phyloP scores from a whole-genome alignment of 169 alveolate species.

The Plasmodium gonderi region DNA sequence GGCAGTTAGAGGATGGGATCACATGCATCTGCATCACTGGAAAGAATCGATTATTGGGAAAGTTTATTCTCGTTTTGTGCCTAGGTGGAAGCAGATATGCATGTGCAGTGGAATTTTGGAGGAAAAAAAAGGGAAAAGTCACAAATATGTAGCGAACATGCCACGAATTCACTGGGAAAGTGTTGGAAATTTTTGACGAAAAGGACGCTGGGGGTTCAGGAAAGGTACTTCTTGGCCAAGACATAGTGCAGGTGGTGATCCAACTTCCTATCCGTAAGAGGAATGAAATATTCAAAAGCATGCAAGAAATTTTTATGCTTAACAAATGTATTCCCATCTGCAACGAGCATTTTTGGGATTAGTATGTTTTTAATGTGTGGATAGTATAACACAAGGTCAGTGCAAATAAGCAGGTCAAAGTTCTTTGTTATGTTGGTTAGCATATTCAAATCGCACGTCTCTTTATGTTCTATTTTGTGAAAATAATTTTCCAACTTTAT shows the following conservation, averaged over 20 bases:
- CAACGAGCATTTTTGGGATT: constrained; percentile 81
- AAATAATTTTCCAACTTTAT: constrained; percentile 64
- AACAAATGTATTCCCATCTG: constrained; percentile 77
- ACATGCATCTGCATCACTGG: no score
- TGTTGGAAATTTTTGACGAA: no score
- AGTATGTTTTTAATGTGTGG: constrained; percentile 77
- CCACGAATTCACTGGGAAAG: no score
- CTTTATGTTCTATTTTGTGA: constrained; percentile 15
- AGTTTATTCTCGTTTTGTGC: no score
- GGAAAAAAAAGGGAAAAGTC: neutral
- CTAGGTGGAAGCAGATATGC: no score
- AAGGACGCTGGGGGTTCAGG: neutral
- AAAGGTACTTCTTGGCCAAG: constrained; percentile 49
- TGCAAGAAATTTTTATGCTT: constrained; percentile 78
- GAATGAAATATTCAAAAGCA: constrained; percentile 83
- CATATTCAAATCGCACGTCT: constrained; percentile 66
- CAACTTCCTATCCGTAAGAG: constrained; percentile 73
- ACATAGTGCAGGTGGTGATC: constrained; percentile 52
- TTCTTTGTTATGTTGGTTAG: constrained; percentile 77
- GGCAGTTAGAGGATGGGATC: no score
- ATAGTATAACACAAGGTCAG: constrained; percentile 82
- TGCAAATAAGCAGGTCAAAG: constrained; percentile 81
- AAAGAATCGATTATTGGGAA: no score
- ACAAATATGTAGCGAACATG: neutral
- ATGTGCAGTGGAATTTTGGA: no score